phyloP scores from a whole-genome alignment of 306 rosid genomes.

The Rubus parviflorus region DNA sequence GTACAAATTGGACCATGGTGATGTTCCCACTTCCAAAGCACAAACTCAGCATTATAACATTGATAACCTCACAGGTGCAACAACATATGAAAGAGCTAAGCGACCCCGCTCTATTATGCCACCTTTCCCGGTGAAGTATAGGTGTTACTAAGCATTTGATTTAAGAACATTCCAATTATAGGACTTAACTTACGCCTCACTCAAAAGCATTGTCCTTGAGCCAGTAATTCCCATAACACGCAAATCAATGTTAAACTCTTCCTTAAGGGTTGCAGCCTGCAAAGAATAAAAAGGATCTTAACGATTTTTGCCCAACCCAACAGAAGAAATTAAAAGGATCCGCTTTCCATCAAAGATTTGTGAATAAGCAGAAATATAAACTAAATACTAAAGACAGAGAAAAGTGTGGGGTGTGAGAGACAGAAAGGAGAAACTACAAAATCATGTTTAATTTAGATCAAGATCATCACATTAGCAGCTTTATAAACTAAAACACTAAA shows the following conservation, averaged over 20 bases:
- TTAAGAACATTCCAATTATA: slow-evolving; percentile 17
- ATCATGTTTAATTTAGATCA: not conserved
- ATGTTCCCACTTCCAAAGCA: not conserved
- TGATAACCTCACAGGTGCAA: not conserved
- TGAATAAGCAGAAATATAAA: not conserved
- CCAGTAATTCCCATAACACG: slow-evolving; percentile 93
- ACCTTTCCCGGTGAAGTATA: not conserved
- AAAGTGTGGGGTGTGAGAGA: not conserved
- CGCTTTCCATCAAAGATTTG: not conserved
- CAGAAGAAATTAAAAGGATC: not conserved
- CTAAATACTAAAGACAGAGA: not conserved
- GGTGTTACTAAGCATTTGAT: not conserved
- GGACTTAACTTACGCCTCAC: slow-evolving; percentile 71
- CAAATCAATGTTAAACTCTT: slow-evolving; percentile 90
- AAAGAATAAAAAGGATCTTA: slow-evolving; percentile 16
- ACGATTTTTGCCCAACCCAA: not conserved
- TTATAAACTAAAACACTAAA: not conserved
- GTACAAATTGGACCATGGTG: not conserved
- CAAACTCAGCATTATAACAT: not conserved
- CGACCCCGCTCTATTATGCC: not conserved
- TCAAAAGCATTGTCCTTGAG: slow-evolving; percentile 77
- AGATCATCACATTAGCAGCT: not conserved
- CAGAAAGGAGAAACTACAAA: not conserved
- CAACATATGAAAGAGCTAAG: not conserved
- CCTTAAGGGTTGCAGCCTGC: slow-evolving; percentile 84